Base-by-base conservation (phyloP, 169 alveolate genomes). In the Perkinsus olseni region DNA sequence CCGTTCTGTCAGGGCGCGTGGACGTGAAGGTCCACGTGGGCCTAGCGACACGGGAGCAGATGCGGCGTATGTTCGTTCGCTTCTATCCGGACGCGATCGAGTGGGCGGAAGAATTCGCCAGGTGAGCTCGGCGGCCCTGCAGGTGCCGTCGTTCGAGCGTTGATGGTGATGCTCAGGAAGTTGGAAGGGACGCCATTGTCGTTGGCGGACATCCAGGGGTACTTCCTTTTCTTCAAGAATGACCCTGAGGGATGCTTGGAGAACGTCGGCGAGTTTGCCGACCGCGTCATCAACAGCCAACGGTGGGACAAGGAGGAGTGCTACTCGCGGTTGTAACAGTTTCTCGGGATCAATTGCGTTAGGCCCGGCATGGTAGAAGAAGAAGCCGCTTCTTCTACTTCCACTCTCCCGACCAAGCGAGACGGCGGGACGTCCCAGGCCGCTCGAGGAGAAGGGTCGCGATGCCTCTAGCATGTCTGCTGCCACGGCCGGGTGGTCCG, bases 131-230 rank as follows among this genome's bases (percentile, higher is more conserved):
- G 95, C 38, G 92, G 95, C 38, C 92, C 94, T 6, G 82, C 31
- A 62, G 91, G 91, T 11, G 20, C n/a, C n/a, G n/a, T n/a, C n/a
- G n/a, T n/a, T n/a, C n/a, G 37, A 0, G 31, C 0, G 21, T 1
- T 36, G 10, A 36, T 4, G 92, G 34, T 91, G 24, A 40, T 37
- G 38, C 92, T 91, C 74, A 37, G 38, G 92, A n/a, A 91, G 38
- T 13, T 91, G 31, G 92, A 38, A 0, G 48, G 38, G 38, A 38
- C 48, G 34, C 74, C 48, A 91, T 39, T 38, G 39, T 38, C 74
- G 38, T 28, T 96, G 97, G 98, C 98, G 4, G 97, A 96, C 92
- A 94, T 96, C 6, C 97, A 96, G 74, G 97, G 97, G 8, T 96
- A 95, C 95, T 95, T 96, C 93, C 93, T 96, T 38, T 96, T 96